Evolutionary conservation across 345 rosid species (phyloP), one percentile per base, ranked within the genome.

Genomic region (Eucalyptus coolabah): DNA sequence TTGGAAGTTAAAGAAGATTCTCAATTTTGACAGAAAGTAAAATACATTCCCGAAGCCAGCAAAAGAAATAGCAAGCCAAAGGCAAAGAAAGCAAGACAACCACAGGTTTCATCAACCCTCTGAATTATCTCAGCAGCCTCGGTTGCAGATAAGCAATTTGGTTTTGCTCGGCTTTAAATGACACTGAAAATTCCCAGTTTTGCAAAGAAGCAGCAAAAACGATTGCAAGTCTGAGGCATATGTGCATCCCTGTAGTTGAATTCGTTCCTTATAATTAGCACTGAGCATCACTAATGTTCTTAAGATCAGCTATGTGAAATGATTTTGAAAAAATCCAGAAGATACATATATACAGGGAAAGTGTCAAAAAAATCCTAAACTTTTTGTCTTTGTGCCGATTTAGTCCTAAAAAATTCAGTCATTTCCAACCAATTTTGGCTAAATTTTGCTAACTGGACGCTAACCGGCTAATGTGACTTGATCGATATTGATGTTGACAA

Each of bases 381-480:
- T 45, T 45, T 45, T 45, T 45, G 0, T 45, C 12, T 45, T 45
- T 3, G 49, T 45, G 0, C 49, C 49, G 4, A 10, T 45, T 45
- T 10, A 45, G 1, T 45, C 47, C n/a, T n/a, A n/a, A n/a, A n/a
- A n/a, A 45, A 45, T 45, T 45, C 12, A 45, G 49, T 10, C 12
- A 0, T 45, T 45, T 45, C 1, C 0, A 1, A 4, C 12, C 0
- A 45, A 45, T 45, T 45, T 45, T 45, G 47, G 47, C 47, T 45
- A 0, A 1, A 45, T 45, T 45, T 45, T 10, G 12, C 4, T 45
- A 45, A 45, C 4, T 45, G 4, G 4, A 45, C 12, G 0, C 0
- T 0, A 45, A 3, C 12, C 12, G 0, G 0, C 4, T 45, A 0
- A 45, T 45, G 4, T 45, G 0, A 4, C 4, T 0, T 9, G 4